A percentile compares a stretch with the other conserved stretches of the same genome.
These are phyloP conservation scores for Pseudocercospora musae DNA, from an alignment of 2,329 filamentous ascomycete genomes.

Conservation along the genomic window DNA sequence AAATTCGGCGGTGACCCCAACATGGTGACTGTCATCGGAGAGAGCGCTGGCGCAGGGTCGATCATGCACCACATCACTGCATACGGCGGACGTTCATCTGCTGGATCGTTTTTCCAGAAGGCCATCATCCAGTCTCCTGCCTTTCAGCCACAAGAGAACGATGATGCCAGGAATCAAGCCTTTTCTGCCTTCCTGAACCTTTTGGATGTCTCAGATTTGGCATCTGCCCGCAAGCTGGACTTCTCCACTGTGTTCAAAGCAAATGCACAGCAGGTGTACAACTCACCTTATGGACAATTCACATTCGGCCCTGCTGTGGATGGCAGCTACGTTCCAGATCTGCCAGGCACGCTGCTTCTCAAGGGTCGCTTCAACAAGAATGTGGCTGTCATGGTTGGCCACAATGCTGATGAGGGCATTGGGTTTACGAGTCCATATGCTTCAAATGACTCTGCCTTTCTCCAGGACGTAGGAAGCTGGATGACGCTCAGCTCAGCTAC, in stretches of 20 bases:
- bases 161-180: slow-evolving; percentile 39
- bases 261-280: slow-evolving; percentile 43
- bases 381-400: slow-evolving; percentile 44
- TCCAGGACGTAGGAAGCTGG: slow-evolving; percentile 24
- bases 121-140: slow-evolving; percentile 49
- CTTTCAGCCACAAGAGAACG: slow-evolving; percentile 38
- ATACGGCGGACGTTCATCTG: slow-evolving; percentile 38
- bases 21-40: slow-evolving; percentile 43
- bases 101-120: slow-evolving; percentile 37
- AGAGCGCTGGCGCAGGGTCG: slow-evolving; percentile 53
- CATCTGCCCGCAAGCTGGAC: slow-evolving; percentile 40
- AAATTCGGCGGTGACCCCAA: slow-evolving; percentile 52
- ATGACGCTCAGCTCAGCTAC: slow-evolving; percentile 37
- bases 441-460: slow-evolving; percentile 33
- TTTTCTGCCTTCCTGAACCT: slow-evolving; percentile 42
- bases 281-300: slow-evolving; percentile 44
- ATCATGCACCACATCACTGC: slow-evolving; percentile 56
- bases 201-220: slow-evolving; percentile 44
- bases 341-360: slow-evolving; percentile 46
- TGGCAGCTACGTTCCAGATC: slow-evolving; percentile 46
- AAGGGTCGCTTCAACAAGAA: slow-evolving; percentile 45
- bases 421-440: slow-evolving; percentile 43
- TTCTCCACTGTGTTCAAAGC: slow-evolving; percentile 26
- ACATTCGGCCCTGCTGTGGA: slow-evolving; percentile 47
- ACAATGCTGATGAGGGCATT: slow-evolving; percentile 46